Base-by-base conservation (phyloP, 805 yeast genomes). In the Candida insectalens region DNA sequence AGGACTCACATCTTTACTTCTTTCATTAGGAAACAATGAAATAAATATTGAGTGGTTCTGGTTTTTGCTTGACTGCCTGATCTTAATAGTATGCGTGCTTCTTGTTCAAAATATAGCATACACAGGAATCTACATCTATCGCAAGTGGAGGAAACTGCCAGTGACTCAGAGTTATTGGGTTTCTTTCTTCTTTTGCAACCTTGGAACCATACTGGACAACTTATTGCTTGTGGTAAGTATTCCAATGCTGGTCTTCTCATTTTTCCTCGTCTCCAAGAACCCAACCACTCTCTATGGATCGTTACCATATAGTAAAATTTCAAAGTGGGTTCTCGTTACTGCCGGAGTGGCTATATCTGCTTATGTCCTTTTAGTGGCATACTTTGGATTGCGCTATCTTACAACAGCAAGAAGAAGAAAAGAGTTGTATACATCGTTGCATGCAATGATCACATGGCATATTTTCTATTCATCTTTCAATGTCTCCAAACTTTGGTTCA, bases 371-470 rank as follows among this genome's bases (percentile, higher is more conserved):
- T 42, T 50, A 3, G 59, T 65, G 33, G 51, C 58, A 1, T 44
- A 51, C 18, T 63, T 62, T 36, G 39, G 64, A 5, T 49, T 50
- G 33, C 47, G 48, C 25, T 67, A 55, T 36, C 39, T 63, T 15
- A 26, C 55, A 25, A 21, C 38, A 6, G 38, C 27, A 22, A 31
- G 36, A 4, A 42, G 45, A 17, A 39, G 46, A 33, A 36, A 43
- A 23, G 50, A 52, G 38, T 43, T 72, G 4, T 73, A 71, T 43
- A 63, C 74, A 3, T 69, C 75, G 2, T 53, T 69, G 35, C 62
- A 57, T 34, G 51, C 63, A 5, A 62, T 71, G 26, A 55, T 69
- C 33, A 35, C 62, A 3, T 73, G 76, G 75, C 61, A 67, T 4
- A 53, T 55, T 30, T 44, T 60, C 17, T 72, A 71, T 46, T 57